These are phyloP conservation scores for Babesia microti DNA, from an alignment of 169 alveolate genomes.

Conservation along the genomic window DNA sequence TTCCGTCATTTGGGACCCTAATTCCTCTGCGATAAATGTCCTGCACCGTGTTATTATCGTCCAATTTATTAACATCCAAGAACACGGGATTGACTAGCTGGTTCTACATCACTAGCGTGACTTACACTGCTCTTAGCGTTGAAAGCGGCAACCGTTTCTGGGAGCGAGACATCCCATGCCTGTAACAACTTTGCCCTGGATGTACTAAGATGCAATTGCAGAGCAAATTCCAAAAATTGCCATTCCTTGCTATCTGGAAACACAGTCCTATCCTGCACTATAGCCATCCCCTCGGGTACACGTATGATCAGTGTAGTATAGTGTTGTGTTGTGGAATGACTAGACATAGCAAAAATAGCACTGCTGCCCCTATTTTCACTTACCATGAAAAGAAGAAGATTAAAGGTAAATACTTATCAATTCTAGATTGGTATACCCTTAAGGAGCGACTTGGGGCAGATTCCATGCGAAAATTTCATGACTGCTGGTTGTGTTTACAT, in stretches of 20 bases:
- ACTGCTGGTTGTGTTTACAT: conserved; percentile 81
- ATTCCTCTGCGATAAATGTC: conserved; percentile 76
- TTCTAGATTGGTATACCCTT: conserved; percentile 68
- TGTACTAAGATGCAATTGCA: conserved; percentile 54
- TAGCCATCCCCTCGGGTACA: neutral
- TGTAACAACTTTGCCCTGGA: conserved; percentile 60
- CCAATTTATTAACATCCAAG: conserved; percentile 68
- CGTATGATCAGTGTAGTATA: neutral
- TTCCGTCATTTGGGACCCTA: conserved; percentile 63
- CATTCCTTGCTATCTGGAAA: conserved; percentile 60
- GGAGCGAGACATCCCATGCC: conserved; percentile 58
- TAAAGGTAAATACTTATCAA: conserved; percentile 25
- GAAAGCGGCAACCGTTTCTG: conserved; percentile 40
- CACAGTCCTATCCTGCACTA: conserved; percentile 26
- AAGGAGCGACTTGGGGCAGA: conserved; percentile 78
- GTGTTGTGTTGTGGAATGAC: conserved; percentile 53
- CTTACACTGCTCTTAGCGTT: conserved; percentile 23
- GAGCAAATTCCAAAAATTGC: conserved; percentile 52
- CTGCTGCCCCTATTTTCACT: conserved; percentile 77
- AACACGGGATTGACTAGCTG: conserved; percentile 63
- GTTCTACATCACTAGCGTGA: conserved; percentile 15
- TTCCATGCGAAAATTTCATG: conserved; percentile 76
- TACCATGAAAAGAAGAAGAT: conserved; percentile 77
- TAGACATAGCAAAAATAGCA: conserved; percentile 80
- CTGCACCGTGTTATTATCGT: conserved; percentile 69